Conservation (phyloP, 306 rosid genomes). For the Castanea sativa region DNA sequence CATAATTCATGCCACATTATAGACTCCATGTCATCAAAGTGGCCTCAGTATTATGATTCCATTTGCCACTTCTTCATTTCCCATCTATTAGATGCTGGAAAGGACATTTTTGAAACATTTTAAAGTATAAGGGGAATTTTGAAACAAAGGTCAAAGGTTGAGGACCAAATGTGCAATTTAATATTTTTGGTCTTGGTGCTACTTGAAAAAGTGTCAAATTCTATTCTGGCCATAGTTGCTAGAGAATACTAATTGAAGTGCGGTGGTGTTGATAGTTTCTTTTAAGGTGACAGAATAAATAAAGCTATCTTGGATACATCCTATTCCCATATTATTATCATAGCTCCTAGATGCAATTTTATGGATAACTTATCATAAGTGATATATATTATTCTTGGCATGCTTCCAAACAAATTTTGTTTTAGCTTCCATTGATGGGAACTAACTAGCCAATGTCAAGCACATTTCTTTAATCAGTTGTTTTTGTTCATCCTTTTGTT, state of each 20-base stretch:
- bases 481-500: not conserved
- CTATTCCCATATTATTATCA: constrained; percentile 2
- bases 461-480: not conserved
- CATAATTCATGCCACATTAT: too few species aligned
- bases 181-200: not conserved
- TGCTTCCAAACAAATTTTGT: not conserved
- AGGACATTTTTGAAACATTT: too few species aligned
- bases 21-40: too few species aligned
- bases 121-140: too few species aligned
- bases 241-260: not conserved
- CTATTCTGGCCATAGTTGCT: not conserved
- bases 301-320: not conserved
- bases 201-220: not conserved
- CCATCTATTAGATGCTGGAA: too few species aligned
- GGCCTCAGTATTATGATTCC: too few species aligned
- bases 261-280: not conserved
- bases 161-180: too few species aligned
- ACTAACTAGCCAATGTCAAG: not conserved
- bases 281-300: not conserved
- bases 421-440: not conserved
- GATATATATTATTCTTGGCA: not conserved
- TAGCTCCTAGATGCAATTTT: constrained; percentile 1
- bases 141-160: too few species aligned
- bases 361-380: not conserved
- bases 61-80: too few species aligned